These are phyloP conservation scores for Wickerhamiella sergipiensis DNA, from an alignment of 805 yeast species.

Conservation along the genomic window DNA sequence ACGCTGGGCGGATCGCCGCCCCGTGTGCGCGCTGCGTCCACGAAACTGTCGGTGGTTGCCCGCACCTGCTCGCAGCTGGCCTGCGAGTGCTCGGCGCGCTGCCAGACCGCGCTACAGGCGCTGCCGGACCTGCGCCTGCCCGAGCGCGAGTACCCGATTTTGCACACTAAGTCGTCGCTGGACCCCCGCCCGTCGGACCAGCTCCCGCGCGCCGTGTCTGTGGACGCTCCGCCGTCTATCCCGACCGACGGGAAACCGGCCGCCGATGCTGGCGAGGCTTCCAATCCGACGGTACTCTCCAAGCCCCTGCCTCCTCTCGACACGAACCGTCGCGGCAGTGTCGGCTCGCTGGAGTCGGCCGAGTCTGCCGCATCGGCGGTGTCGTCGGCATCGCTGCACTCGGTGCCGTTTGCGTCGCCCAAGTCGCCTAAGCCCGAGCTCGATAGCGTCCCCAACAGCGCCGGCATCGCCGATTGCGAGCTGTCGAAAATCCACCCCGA, in stretches of 20 bases:
- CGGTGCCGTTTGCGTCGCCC: neutral
- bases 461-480: neutral
- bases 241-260: too few species aligned
- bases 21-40: conserved; percentile 11
- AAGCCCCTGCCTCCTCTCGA: too few species aligned
- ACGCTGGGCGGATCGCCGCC: conserved; percentile 14
- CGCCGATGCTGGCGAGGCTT: too few species aligned
- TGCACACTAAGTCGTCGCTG: neutral
- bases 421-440: neutral
- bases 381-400: neutral
- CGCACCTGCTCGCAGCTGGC: conserved; percentile 24
- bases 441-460: neutral
- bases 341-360: neutral
- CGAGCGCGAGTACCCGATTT: neutral
- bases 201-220: neutral
- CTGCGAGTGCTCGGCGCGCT: conserved; percentile 21
- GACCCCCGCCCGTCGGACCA: neutral
- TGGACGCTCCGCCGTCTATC: too few species aligned
- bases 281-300: too few species aligned
- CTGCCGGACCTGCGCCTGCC: neutral
- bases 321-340: neutral
- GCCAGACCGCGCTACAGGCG: neutral
- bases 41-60: conserved; percentile 19
- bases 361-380: neutral
- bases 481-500: conserved; percentile 5